These are phyloP conservation scores for Petunia axillaris DNA, from an alignment of 257 asterid genomes.

Conservation along the genomic window DNA sequence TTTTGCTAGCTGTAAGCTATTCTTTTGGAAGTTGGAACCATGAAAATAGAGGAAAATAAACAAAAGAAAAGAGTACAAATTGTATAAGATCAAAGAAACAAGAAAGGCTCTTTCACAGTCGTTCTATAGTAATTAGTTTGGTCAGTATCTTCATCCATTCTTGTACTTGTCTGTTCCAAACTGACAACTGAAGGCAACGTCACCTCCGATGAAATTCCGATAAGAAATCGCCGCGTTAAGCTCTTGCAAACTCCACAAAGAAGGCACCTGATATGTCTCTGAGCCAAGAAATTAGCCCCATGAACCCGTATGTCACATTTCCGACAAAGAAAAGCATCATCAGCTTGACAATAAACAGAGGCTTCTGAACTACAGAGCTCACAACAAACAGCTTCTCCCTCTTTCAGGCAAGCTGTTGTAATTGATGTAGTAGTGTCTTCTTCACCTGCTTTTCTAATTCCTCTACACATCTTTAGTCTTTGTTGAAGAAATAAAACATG, in stretches of 20 bases:
- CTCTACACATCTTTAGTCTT: not conserved
- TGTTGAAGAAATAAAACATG: not conserved
- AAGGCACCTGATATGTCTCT: slow-evolving; percentile 48
- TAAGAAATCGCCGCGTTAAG: slow-evolving; percentile 38
- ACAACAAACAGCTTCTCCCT: slow-evolving; percentile 28
- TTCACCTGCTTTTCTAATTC: not conserved
- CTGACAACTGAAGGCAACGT: slow-evolving; percentile 30
- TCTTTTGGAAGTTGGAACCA: not conserved
- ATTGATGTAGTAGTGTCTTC: not conserved
- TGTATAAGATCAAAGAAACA: slow-evolving; percentile 35
- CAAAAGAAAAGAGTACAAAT: not conserved
- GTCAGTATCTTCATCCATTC: not conserved
- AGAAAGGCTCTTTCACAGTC: slow-evolving; percentile 33
- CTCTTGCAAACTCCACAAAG: slow-evolving; percentile 38
- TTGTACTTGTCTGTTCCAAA: slow-evolving; percentile 20
- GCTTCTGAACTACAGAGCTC: slow-evolving; percentile 50
- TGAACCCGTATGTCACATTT: slow-evolving; percentile 54
- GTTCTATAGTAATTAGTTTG: not conserved
- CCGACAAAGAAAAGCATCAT: slow-evolving; percentile 51
- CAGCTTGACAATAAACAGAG: slow-evolving; percentile 51
- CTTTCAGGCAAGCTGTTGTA: not conserved
- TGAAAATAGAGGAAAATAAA: too few species aligned
- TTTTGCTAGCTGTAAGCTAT: too few species aligned
- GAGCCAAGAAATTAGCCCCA: slow-evolving; percentile 51
- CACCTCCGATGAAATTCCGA: slow-evolving; percentile 40